These are phyloP conservation scores for Myxozyma mucilagina DNA, from an alignment of 805 yeast genomes.

Conservation along the genomic window DNA sequence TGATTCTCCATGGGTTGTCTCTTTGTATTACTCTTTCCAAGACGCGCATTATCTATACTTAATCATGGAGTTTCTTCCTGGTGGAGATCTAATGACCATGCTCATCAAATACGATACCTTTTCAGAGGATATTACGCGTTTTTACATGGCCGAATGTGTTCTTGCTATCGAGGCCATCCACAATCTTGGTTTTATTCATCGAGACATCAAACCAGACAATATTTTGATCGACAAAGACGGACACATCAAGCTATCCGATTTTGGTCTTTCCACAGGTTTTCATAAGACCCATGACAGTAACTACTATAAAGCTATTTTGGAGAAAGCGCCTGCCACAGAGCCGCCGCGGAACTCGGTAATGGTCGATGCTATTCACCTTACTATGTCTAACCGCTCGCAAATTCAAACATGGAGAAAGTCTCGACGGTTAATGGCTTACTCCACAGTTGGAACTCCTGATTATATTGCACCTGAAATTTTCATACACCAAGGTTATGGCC, in stretches of 20 bases:
- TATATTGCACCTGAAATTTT: constrained; percentile 95
- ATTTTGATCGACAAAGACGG: constrained; percentile 80
- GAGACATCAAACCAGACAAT: constrained; percentile 98
- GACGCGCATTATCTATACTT: constrained; percentile 71
- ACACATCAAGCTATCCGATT: constrained; percentile 68
- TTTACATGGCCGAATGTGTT: constrained; percentile 95
- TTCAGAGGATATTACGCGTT: constrained; percentile 83
- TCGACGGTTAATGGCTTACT: constrained; percentile 88
- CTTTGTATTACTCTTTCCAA: constrained; percentile 78
- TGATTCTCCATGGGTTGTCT: constrained; percentile 86
- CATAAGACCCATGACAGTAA: constrained; percentile 91
- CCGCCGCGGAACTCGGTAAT: constrained; percentile 70
- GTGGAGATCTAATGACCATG: constrained; percentile 93
- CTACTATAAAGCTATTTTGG: constrained; percentile 79
- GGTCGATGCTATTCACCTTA: constrained; percentile 92
- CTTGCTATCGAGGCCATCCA: constrained; percentile 93
- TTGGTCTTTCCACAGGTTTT: constrained; percentile 86
- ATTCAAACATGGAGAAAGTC: constrained; percentile 96
- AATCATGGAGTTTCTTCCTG: constrained; percentile 81
- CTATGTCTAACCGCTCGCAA: constrained; percentile 92
- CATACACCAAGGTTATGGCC: constrained; percentile 90
- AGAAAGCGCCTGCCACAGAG: constrained; percentile 46
- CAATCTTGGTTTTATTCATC: constrained; percentile 87
- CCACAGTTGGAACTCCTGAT: constrained; percentile 96
- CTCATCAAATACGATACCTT: constrained; percentile 90